Conservation (phyloP, 2,329 filamentous ascomycete genomes). For the Hymenoscyphus linearis region DNA sequence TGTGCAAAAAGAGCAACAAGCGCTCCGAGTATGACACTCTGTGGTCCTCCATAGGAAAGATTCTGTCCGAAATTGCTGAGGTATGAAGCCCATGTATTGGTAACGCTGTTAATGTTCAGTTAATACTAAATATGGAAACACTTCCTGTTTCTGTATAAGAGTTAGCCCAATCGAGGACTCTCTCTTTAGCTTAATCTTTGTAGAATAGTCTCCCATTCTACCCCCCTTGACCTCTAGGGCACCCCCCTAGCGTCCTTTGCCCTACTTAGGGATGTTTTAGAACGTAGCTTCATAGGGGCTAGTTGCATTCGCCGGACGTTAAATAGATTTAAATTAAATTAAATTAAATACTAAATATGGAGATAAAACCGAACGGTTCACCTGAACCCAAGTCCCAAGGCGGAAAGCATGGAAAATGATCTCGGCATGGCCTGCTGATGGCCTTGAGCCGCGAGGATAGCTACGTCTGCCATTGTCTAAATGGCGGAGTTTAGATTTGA, state of each 20-base stretch:
- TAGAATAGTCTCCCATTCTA: too few relatives aligned
- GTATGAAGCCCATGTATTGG: constrained; percentile 31
- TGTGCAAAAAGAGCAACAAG: constrained; percentile 24
- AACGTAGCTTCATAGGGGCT: too few relatives aligned
- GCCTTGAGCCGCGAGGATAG: constrained; percentile 7
- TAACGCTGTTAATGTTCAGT: constrained; percentile 15
- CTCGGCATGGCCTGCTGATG: constrained; percentile 14
- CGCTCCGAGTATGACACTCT: constrained; percentile 23
- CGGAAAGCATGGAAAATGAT: constrained; percentile 22
- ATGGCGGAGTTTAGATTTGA: not conserved
- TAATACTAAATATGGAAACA: not conserved
- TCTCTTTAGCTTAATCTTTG: too few relatives aligned
- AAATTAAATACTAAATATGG: not conserved
- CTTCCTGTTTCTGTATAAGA: too few relatives aligned
- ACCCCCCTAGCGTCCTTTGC: too few relatives aligned
- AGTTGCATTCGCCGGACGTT: too few relatives aligned
- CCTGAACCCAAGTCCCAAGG: constrained; percentile 25
- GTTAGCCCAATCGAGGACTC: too few relatives aligned
- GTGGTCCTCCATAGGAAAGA: constrained; percentile 25
- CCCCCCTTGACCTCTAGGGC: too few relatives aligned
- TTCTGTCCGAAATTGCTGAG: constrained; percentile 11
- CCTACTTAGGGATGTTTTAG: too few relatives aligned
- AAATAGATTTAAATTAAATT: too few relatives aligned
- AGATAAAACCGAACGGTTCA: not conserved
- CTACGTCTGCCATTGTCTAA: constrained; percentile 1